A percentile compares a stretch with the other conserved stretches of the same genome.
Evolutionary conservation across 2,329 filamentous ascomycete species (phyloP).

Genomic region (Sclerotinia glacialis): DNA sequence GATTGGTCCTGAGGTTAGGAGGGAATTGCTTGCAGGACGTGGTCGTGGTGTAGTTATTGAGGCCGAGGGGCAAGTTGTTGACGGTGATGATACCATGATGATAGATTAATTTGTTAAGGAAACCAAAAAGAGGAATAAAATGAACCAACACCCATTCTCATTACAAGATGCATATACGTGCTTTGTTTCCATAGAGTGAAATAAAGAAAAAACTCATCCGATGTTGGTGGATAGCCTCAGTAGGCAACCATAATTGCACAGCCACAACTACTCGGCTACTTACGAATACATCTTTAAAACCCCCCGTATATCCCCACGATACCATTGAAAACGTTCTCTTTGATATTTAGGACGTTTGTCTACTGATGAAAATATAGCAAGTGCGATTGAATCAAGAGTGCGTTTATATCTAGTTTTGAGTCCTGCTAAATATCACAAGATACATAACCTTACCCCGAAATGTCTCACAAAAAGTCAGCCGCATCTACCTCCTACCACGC

Average conservation of each 20-base stretch:
- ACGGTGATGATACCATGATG: slow-evolving; percentile 92
- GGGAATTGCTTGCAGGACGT: slow-evolving; percentile 83
- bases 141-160: not conserved
- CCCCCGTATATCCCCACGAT: not conserved
- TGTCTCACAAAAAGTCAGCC: slow-evolving; percentile 5
- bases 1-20: slow-evolving; percentile 87
- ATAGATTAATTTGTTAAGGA: slow-evolving; percentile 46
- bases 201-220: not conserved
- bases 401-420: not conserved
- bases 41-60: slow-evolving; percentile 74
- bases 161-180: not conserved
- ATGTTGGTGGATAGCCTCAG: not conserved
- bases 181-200: not conserved
- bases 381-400: not conserved
- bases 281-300: not conserved
- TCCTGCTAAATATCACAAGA: not conserved
- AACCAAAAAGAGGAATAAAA: slow-evolving; percentile 5
- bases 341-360: no score
- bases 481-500: slow-evolving; percentile 20
- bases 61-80: slow-evolving; percentile 51
- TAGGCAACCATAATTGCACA: slow-evolving; percentile 3
- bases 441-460: not conserved
- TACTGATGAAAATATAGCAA: not conserved
- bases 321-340: not conserved
- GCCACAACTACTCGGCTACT: not conserved